Evolutionary conservation across 768 basidiomycete genomes (phyloP).

Genomic region (Boletales sp.): DNA sequence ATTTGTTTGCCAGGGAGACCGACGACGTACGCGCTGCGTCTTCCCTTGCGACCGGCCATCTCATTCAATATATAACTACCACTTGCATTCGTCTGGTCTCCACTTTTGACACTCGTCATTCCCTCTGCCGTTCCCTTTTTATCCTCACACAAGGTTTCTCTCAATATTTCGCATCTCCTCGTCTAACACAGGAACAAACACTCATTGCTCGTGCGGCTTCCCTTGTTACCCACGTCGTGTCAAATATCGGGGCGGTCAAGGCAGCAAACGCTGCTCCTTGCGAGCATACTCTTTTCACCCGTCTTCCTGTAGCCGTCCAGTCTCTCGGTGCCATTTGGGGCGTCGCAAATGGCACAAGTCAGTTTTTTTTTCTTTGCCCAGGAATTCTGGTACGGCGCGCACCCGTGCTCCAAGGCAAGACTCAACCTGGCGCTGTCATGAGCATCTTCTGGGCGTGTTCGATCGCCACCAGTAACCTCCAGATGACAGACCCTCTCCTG

Average conservation of each 20-base stretch:
- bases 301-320: slow-evolving; percentile 45
- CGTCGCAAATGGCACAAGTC: slow-evolving; percentile 57
- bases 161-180: slow-evolving; percentile 63
- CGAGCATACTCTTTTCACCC: slow-evolving; percentile 49
- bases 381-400: slow-evolving; percentile 93
- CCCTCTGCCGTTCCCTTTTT: slow-evolving; percentile 83
- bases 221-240: slow-evolving; percentile 69
- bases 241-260: slow-evolving; percentile 86
- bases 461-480: slow-evolving; percentile 83
- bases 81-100: slow-evolving; percentile 80
- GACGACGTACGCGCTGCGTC: slow-evolving; percentile 88
- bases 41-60: slow-evolving; percentile 72
- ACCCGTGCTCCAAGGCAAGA: slow-evolving; percentile 73
- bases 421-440: slow-evolving; percentile 77
- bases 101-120: slow-evolving; percentile 85
- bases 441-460: slow-evolving; percentile 98
- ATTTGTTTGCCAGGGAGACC: slow-evolving; percentile 64
- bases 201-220: slow-evolving; percentile 70
- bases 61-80: slow-evolving; percentile 80
- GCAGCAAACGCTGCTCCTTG: slow-evolving; percentile 75
- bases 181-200: slow-evolving; percentile 62
- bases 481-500: slow-evolving; percentile 81
- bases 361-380: too few species aligned
- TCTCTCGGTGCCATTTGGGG: slow-evolving; percentile 75
- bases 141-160: slow-evolving; percentile 72